A percentile compares a stretch with the other conserved stretches of the same genome.
phyloP scores from a whole-genome alignment of 768 basidiomycete genomes.

The Pisolithus tinctorius region DNA sequence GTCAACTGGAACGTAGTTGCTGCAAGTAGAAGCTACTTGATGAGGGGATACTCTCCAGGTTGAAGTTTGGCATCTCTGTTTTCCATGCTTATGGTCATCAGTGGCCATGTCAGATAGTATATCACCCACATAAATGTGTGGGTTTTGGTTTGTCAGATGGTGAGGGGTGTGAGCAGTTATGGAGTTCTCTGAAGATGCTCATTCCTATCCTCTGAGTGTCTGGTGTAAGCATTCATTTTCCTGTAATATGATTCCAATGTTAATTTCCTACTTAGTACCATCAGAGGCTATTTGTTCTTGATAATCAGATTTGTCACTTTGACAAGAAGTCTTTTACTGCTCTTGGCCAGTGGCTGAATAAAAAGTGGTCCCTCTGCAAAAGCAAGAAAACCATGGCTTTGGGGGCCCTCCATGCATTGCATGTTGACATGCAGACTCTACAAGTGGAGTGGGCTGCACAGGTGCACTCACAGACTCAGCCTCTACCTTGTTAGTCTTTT shows the following conservation, averaged over 20 bases:
- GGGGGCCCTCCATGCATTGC: not conserved
- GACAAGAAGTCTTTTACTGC: not conserved
- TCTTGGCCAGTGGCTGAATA: conserved; percentile 5
- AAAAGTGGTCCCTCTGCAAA: not conserved
- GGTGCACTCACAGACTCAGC: conserved; percentile 1
- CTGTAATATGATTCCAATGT: not conserved
- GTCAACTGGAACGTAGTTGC: too few relatives aligned
- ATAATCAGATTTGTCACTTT: conserved; percentile 3
- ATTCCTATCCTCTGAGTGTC: conserved; percentile 12
- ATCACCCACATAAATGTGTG: conserved; percentile 24
- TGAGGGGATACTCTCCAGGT: too few relatives aligned
- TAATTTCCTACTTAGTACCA: conserved; percentile 3
- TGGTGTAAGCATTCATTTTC: conserved; percentile 11
- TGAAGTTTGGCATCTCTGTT: conserved; percentile 19
- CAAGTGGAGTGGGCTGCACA: conserved; percentile 1
- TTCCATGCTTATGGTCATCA: conserved; percentile 33
- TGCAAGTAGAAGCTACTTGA: too few relatives aligned
- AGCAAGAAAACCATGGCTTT: not conserved
- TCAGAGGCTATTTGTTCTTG: conserved; percentile 7
- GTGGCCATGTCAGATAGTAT: conserved; percentile 30
- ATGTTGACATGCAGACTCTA: not conserved
- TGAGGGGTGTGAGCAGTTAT: conserved; percentile 33
- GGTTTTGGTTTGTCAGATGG: conserved; percentile 30
- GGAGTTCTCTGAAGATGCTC: conserved; percentile 15
- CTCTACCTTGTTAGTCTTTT: conserved; percentile 1